Evolutionary conservation across 768 basidiomycete genomes (phyloP).

Genomic region (Lepiota brunneoincarnata): DNA sequence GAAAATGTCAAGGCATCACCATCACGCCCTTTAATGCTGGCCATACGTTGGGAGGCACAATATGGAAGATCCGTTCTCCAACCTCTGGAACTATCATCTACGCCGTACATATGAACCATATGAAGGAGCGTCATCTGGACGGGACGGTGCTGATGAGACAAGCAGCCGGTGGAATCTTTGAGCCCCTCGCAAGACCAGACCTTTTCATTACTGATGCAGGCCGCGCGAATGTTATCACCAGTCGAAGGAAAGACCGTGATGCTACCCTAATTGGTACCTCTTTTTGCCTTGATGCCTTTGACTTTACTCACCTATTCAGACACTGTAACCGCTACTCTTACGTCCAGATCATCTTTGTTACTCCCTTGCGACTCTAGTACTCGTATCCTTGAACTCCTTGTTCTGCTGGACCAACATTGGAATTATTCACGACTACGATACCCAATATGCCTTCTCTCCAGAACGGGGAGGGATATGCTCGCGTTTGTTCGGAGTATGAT

Average conservation of each 20-base stretch:
- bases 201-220: constrained; percentile 93
- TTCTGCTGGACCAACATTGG: constrained; percentile 97
- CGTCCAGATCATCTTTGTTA: constrained; percentile 77
- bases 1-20: constrained; percentile 89
- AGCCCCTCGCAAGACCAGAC: constrained; percentile 86
- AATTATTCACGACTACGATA: constrained; percentile 78
- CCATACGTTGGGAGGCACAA: constrained; percentile 92
- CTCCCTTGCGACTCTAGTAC: constrained; percentile 93
- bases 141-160: constrained; percentile 84
- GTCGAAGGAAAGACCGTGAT: constrained; percentile 88
- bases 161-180: constrained; percentile 75
- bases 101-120: constrained; percentile 94
- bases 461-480: constrained; percentile 90
- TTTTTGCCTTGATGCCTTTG: not conserved
- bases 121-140: constrained; percentile 92
- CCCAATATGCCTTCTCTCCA: constrained; percentile 92
- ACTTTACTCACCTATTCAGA: constrained; percentile 44
- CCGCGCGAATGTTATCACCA: constrained; percentile 75
- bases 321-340: constrained; percentile 83
- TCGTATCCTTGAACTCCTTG: constrained; percentile 92
- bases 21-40: constrained; percentile 96
- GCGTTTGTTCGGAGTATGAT: constrained; percentile 95
- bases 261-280: constrained; percentile 76
- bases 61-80: constrained; percentile 99
- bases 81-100: constrained; percentile 95